Conservation (phyloP, 192 early-diverging fungal genomes). For the Physocladia obscura region DNA sequence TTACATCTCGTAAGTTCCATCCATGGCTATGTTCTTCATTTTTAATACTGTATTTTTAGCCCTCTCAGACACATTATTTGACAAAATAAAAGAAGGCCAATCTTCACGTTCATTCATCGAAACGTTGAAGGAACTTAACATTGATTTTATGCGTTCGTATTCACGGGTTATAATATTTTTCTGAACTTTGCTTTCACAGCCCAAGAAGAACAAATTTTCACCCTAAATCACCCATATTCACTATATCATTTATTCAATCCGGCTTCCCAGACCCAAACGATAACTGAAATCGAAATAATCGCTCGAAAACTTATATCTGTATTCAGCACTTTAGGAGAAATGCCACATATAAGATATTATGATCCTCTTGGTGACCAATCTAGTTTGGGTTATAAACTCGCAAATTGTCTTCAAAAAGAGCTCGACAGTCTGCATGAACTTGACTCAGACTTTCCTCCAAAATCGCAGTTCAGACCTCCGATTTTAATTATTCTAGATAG, state of each 20-base stretch:
- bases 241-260: constrained; percentile 38
- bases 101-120: constrained; percentile 39
- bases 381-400: constrained; percentile 39
- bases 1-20: constrained; percentile 38
- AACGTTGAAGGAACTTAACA: constrained; percentile 45
- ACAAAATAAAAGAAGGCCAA: constrained; percentile 53
- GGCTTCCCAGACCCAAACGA: constrained; percentile 1
- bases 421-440: constrained; percentile 76
- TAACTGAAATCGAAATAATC: constrained; percentile 30
- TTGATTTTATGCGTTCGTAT: constrained; percentile 51
- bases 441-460: constrained; percentile 60
- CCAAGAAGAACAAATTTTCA: constrained; percentile 49
- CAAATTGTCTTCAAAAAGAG: constrained; percentile 66
- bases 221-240: constrained; percentile 37
- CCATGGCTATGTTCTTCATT: neutral
- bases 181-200: constrained; percentile 27
- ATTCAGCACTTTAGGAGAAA: constrained; percentile 45
- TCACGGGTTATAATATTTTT: neutral
- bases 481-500: constrained; percentile 90
- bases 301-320: constrained; percentile 46
- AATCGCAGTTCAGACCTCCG: constrained; percentile 52
- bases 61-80: constrained; percentile 64
- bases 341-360: constrained; percentile 75
- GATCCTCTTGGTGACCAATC: constrained; percentile 62
- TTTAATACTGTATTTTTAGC: no score